Evolutionary conservation across 2,329 filamentous ascomycete species (phyloP), one percentile per base, ranked within the genome.

Genomic region (Neonectria sp.): DNA sequence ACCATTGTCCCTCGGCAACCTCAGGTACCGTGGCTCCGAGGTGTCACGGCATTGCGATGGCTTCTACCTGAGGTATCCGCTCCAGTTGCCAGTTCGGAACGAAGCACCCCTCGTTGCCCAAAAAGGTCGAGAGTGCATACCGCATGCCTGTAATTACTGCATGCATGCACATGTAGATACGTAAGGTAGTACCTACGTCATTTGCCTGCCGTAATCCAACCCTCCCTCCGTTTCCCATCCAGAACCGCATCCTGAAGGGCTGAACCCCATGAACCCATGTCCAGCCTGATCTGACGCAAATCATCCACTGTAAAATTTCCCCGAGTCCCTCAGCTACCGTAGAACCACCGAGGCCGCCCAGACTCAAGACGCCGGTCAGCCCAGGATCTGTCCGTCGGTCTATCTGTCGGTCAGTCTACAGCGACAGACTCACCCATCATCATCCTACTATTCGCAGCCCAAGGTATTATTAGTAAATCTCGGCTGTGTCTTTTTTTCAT

Each of bases 311-410:
- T 11, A 37, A 40, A 35, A n/a, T n/a, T 15, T 37, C 25, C 35
- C 52, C 31, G 52, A 55, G 51, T 25, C 21, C 8, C 51, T 37
- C 51, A 31, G 51, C n/a, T 37, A 17, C 63, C 68, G 68, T 27
- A 65, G 60, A 71, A 72, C 58, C 69, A 69, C 70, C 68, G 70
- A 67, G 67, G 53, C 48, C 52, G 55, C 60, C 58, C 55, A 61
- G 40, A 21, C 21, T 21, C 21, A 21, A 21, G 21, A 21, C 21
- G 21, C 21, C 21, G 21, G 27, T 48, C n/a, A 48, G 35, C 31
- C 45, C 43, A 45, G 55, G 21, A 49, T 15, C 4, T 15, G 25
- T 17, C 37, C n/a, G n/a, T 40, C 37, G 31, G 35, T 46, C 33
- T 49, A 37, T 55, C 48, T 45, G 21, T 46, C 7, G 24, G 21